Percentiles rank a stretch among this genome's conserved stretches.
Conservation (phyloP, 2,329 filamentous ascomycete species). For the Chaetothyriales sp. region DNA sequence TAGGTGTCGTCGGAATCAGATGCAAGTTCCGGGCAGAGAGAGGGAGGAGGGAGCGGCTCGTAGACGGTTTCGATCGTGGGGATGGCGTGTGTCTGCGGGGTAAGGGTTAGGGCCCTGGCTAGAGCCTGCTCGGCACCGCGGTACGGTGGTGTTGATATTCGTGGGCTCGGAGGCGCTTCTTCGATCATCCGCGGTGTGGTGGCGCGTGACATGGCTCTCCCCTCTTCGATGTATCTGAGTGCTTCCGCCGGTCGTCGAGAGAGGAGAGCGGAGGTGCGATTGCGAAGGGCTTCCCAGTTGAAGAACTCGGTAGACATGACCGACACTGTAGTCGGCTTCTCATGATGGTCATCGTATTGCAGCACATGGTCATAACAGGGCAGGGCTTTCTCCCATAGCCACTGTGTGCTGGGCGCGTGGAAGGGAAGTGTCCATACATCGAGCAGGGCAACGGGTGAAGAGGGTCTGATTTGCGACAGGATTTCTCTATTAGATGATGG, state of each 20-base stretch:
- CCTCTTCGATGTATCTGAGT: neutral
- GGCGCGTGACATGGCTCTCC: neutral
- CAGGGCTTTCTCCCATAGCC: slow-evolving; percentile 57
- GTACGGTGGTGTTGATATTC: neutral
- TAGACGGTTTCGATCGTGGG: neutral
- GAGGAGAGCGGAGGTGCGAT: slow-evolving; percentile 51
- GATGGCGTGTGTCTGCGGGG: neutral
- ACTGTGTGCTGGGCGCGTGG: slow-evolving; percentile 43
- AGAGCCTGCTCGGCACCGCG: neutral
- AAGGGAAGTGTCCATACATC: slow-evolving; percentile 72
- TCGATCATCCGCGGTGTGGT: neutral
- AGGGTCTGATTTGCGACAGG: slow-evolving; percentile 50
- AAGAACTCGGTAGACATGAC: slow-evolving; percentile 64
- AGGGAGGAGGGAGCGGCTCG: neutral
- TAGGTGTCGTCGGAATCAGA: neutral
- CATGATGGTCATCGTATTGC: slow-evolving; percentile 25
- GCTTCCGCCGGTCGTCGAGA: slow-evolving; percentile 36
- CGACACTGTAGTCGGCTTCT: slow-evolving; percentile 42
- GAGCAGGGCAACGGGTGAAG: slow-evolving; percentile 52
- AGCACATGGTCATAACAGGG: slow-evolving; percentile 46
- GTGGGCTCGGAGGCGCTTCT: neutral
- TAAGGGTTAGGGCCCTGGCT: neutral
- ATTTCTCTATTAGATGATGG: slow-evolving; percentile 43
- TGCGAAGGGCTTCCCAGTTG: slow-evolving; percentile 61
- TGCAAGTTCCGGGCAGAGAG: slow-evolving; percentile 4